A percentile compares a stretch with the other conserved stretches of the same genome.
phyloP scores from a whole-genome alignment of 192 early-diverging fungal genomes.

The Kickxella alabastrina region DNA sequence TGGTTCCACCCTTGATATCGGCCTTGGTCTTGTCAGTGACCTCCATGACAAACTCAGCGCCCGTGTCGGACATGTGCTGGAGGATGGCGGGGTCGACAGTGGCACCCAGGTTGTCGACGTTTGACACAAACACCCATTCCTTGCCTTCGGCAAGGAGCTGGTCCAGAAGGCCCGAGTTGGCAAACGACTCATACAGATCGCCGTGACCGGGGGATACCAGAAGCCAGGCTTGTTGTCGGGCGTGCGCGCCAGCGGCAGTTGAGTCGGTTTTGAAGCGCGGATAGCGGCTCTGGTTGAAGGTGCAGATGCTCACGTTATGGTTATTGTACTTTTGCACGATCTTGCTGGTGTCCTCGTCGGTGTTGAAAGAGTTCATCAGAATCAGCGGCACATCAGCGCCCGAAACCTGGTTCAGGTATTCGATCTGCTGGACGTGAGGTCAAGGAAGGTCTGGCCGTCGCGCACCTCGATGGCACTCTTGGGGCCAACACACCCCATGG shows the following conservation, averaged over 20 bases:
- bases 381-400: slow-evolving; percentile 93
- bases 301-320: slow-evolving; percentile 89
- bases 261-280: slow-evolving; percentile 93
- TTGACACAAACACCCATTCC: slow-evolving; percentile 97
- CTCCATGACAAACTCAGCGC: slow-evolving; percentile 97
- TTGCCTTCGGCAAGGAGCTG: slow-evolving; percentile 90
- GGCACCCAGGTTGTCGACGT: slow-evolving; percentile 98
- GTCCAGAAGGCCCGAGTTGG: slow-evolving; percentile 92
- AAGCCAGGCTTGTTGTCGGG: slow-evolving; percentile 57
- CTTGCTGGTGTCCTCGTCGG: slow-evolving; percentile 93
- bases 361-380: slow-evolving; percentile 99
- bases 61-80: slow-evolving; percentile 82
- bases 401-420: slow-evolving; percentile 89
- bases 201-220: slow-evolving; percentile 98
- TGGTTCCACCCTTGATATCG: slow-evolving; percentile 99
- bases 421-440: slow-evolving; percentile 98
- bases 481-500: slow-evolving; percentile 98
- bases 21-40: slow-evolving; percentile 99
- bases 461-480: slow-evolving; percentile 98
- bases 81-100: slow-evolving; percentile 92
- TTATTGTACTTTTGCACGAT: slow-evolving; percentile 97
- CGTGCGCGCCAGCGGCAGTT: slow-evolving; percentile 71
- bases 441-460: slow-evolving; percentile 97
- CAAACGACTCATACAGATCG: slow-evolving; percentile 93
- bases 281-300: slow-evolving; percentile 96